Evolutionary conservation across 108 stramenopile genomes (phyloP).

Genomic region (Hondaea fermentalgiana): DNA sequence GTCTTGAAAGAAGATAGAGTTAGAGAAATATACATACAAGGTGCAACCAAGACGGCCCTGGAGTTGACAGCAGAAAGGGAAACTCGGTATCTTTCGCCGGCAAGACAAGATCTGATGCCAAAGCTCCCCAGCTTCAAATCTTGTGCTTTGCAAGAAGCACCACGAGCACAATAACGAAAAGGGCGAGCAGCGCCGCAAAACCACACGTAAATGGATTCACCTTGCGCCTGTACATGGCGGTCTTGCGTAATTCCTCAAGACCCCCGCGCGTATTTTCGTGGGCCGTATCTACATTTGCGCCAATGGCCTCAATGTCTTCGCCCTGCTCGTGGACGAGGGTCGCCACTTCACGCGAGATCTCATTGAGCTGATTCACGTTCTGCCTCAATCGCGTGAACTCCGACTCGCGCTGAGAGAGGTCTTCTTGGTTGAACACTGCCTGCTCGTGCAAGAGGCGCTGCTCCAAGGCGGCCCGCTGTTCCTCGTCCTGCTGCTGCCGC

Average conservation of each 20-base stretch:
- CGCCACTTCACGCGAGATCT: not conserved
- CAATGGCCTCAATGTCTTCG: not conserved
- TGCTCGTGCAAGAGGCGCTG: not conserved
- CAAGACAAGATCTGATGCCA: too few relatives aligned
- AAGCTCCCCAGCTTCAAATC: not conserved
- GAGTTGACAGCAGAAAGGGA: too few relatives aligned
- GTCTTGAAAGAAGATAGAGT: too few relatives aligned
- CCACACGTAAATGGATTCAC: not conserved
- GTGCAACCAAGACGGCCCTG: too few relatives aligned
- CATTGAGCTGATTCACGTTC: not conserved
- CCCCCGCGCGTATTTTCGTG: not conserved
- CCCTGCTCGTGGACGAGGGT: not conserved
- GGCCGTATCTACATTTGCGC: not conserved
- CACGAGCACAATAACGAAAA: not conserved
- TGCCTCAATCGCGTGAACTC: not conserved
- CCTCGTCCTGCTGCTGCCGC: not conserved
- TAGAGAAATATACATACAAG: too few relatives aligned
- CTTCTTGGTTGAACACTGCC: not conserved
- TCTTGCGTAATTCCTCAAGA: not conserved
- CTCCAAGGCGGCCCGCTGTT: not conserved
- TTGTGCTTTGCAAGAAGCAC: not conserved
- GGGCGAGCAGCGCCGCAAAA: not conserved
- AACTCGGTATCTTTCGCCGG: too few relatives aligned
- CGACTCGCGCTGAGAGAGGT: not conserved
- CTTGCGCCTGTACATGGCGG: conserved; percentile 2